These are phyloP conservation scores for Dothideomycetidae sp. DNA, from an alignment of 2,329 filamentous ascomycete species.

Conservation along the genomic window DNA sequence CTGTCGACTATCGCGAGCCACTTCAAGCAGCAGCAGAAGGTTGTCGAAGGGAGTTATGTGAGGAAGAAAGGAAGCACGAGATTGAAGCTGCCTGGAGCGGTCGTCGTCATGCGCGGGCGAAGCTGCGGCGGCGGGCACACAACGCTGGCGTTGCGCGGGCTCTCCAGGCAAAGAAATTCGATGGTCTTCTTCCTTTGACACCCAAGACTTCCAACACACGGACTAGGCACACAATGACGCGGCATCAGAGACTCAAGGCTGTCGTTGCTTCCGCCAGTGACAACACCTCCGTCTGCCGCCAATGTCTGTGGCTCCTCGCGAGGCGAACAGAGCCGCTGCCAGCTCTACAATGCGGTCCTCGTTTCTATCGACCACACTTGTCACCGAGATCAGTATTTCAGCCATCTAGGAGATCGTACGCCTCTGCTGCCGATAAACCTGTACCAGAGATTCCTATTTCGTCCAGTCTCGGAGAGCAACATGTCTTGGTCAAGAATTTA, in stretches of 20 bases:
- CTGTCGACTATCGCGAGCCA: no score
- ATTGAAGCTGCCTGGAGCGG: no score
- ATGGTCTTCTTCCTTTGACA: no score
- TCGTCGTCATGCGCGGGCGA: no score
- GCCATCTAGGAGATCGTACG: background rate
- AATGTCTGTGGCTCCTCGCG: background rate
- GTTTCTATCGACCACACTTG: background rate
- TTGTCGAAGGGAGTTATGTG: no score
- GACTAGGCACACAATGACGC: no score
- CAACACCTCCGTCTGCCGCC: background rate
- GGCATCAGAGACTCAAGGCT: background rate
- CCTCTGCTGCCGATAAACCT: background rate
- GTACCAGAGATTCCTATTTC: background rate
- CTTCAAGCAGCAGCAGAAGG: no score
- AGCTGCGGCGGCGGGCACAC: no score
- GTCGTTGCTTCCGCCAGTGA: background rate
- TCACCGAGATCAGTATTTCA: background rate
- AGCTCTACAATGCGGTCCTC: background rate
- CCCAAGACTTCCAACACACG: no score
- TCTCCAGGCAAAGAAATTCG: no score
- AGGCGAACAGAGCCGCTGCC: background rate
- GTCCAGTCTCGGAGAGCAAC: constrained; percentile 6
- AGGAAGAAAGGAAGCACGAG: no score
- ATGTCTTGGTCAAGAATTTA: constrained; percentile 7
- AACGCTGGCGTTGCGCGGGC: no score